Conservation (phyloP, 148 eudicot species). For the Camellia sinensis region DNA sequence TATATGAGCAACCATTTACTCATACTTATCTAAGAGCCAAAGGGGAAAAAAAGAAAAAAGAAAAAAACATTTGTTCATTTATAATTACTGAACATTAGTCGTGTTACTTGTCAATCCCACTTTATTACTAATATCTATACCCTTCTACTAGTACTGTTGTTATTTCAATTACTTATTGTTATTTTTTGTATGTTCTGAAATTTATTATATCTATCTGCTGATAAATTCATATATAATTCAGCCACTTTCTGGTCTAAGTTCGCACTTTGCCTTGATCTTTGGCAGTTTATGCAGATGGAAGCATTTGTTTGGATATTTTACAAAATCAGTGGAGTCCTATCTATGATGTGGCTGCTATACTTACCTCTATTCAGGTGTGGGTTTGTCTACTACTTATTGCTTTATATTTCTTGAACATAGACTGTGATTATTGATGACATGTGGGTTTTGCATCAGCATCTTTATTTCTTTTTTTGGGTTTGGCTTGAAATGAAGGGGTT, state of each 20-base stretch:
- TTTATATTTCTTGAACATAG: neutral
- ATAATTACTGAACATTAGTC: neutral
- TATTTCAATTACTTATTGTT: neutral
- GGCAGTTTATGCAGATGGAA: conserved; percentile 83
- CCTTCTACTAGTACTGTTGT: neutral
- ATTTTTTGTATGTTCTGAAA: neutral
- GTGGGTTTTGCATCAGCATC: neutral
- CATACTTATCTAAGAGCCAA: neutral
- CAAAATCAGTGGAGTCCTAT: conserved; percentile 93
- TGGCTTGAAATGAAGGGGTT: neutral
- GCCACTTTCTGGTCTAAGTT: neutral
- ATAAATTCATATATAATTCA: neutral
- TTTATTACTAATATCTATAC: neutral
- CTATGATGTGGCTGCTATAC: conserved; percentile 82
- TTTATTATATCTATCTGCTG: neutral
- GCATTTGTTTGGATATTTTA: conserved; percentile 80
- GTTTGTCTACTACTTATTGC: neutral
- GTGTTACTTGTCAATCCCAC: neutral
- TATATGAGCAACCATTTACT: neutral
- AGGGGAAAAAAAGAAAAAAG: neutral
- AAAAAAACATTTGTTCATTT: neutral
- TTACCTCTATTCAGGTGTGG: conserved; percentile 74
- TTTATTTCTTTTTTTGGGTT: neutral
- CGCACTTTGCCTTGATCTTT: conserved; percentile 12
- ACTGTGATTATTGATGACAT: neutral